Evolutionary conservation across 2,329 filamentous ascomycete species (phyloP).

Genomic region (Penicillium sp.): DNA sequence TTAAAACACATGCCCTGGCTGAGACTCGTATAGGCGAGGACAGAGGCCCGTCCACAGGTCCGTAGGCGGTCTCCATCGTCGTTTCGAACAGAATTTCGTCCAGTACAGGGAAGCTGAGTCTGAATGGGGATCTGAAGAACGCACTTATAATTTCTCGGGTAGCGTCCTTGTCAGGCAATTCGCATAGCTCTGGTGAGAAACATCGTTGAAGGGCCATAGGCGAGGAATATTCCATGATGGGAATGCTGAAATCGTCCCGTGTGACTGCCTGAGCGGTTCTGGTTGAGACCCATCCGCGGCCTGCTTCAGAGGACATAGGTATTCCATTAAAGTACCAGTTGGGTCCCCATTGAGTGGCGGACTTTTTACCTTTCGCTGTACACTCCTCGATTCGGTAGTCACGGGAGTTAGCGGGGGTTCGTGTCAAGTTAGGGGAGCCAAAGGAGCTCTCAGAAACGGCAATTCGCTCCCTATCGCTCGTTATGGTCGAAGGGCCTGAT

Average conservation of each 20-base stretch:
- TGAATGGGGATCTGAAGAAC: constrained; percentile 9
- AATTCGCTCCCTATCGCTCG: neutral
- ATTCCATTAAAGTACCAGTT: constrained; percentile 22
- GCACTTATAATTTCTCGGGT: neutral
- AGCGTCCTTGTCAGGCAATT: constrained; percentile 9
- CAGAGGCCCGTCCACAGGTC: neutral
- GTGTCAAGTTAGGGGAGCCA: neutral
- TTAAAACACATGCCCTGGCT: constrained; percentile 13
- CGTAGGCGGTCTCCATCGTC: constrained; percentile 12
- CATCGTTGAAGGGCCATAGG: neutral
- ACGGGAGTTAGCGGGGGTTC: neutral
- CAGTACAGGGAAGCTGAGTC: constrained; percentile 11
- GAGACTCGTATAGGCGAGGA: constrained; percentile 1
- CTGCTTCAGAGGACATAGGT: constrained; percentile 15
- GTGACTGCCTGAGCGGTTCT: constrained; percentile 14
- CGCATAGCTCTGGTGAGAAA: neutral
- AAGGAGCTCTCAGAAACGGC: neutral
- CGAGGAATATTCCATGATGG: neutral
- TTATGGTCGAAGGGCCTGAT: neutral
- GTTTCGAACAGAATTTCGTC: constrained; percentile 6
- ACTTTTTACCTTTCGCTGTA: neutral
- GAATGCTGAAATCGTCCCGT: constrained; percentile 11
- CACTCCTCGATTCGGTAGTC: neutral
- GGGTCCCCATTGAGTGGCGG: constrained; percentile 12
- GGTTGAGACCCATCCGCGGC: constrained; percentile 15